Percentiles rank a stretch among this genome's conserved stretches.
Evolutionary conservation across 169 alveolate genomes (phyloP).

Genomic region (Hepatocystis sp.): DNA sequence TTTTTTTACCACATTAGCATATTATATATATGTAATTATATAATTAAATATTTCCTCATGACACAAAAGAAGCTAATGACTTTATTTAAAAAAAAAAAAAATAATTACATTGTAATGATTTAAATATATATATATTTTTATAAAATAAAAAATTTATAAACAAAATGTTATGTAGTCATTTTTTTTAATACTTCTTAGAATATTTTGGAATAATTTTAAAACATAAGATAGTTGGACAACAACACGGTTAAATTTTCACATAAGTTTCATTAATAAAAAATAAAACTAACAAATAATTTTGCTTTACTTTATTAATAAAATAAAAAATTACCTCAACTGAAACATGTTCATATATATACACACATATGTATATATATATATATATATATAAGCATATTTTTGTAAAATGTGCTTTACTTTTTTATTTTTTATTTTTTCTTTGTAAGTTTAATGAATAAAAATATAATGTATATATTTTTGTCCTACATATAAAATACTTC

Average conservation of each 20-base stretch:
- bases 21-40: too few relatives aligned
- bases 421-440: conserved; percentile 1
- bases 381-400: not conserved
- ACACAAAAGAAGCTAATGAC: too few relatives aligned
- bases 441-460: conserved; percentile 2
- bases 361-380: not conserved
- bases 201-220: not conserved
- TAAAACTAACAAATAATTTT: not conserved
- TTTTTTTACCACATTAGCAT: too few relatives aligned
- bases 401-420: not conserved
- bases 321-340: not conserved
- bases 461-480: not conserved
- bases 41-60: too few relatives aligned
- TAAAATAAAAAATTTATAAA: too few relatives aligned
- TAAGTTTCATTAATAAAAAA: not conserved
- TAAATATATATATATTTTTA: too few relatives aligned
- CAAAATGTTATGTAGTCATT: too few relatives aligned
- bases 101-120: too few relatives aligned
- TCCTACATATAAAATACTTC: not conserved
- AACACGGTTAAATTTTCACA: not conserved
- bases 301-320: not conserved
- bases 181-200: not conserved
- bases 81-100: too few relatives aligned
- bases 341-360: not conserved
- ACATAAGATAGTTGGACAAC: conserved; percentile 1